Evolutionary conservation across 371 early-diverging fungal genomes (phyloP).

Genomic region (Thermomucor indicae-seudaticae): DNA sequence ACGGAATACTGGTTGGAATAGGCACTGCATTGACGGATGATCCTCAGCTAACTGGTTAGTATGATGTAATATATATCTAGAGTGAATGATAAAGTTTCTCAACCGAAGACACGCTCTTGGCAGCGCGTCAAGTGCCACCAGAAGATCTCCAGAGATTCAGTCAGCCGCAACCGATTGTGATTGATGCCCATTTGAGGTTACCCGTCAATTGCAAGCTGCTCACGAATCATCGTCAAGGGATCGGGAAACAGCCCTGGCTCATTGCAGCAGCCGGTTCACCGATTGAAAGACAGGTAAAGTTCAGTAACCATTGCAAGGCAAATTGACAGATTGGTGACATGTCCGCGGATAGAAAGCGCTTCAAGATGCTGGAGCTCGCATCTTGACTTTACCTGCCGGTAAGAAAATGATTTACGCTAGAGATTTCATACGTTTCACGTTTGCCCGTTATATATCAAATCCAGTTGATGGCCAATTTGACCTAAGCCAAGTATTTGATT

Average conservation of each 20-base stretch:
- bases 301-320: not conserved
- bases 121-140: constrained; percentile 21
- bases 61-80: not conserved
- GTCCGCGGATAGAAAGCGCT: constrained; percentile 32
- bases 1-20: constrained; percentile 88
- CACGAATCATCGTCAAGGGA: constrained; percentile 16
- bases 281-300: not conserved
- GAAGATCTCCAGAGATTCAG: not conserved
- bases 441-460: too few species aligned
- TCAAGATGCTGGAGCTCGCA: constrained; percentile 42
- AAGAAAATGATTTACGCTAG: not conserved
- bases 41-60: constrained; percentile 75
- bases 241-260: constrained; percentile 32
- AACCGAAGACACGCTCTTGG: not conserved
- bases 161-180: constrained; percentile 83
- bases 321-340: too few species aligned
- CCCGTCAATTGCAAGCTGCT: constrained; percentile 26
- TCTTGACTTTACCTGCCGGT: constrained; percentile 22
- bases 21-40: constrained; percentile 82
- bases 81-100: not conserved
- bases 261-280: constrained; percentile 8
- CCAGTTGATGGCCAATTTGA: too few species aligned
- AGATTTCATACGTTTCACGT: not conserved
- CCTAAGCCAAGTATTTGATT: constrained; percentile 14
- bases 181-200: constrained; percentile 60